A percentile compares a stretch with the other conserved stretches of the same genome.
Conservation (phyloP, 2,329 filamentous ascomycete genomes). For the Grosmannia serpens region DNA sequence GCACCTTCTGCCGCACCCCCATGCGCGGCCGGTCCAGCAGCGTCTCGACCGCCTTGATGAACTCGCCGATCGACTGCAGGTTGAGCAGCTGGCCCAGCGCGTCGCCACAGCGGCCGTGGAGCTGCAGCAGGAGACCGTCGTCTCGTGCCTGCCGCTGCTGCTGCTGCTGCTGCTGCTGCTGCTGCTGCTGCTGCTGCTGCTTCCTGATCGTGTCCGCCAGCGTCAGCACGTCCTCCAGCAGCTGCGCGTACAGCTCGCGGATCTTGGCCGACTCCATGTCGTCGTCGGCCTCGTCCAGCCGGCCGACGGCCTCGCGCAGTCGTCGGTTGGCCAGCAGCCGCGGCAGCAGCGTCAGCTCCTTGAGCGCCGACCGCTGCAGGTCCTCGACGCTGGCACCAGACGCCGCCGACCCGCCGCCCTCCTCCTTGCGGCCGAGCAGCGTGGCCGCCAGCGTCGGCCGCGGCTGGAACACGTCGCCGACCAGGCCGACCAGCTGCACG, state of each 20-base stretch:
- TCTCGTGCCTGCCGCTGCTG: too few species aligned
- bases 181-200: background rate
- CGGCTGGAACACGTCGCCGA: slow-evolving; percentile 62
- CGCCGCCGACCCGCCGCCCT: slow-evolving; percentile 12
- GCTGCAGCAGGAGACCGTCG: slow-evolving; percentile 10
- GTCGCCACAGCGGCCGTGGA: slow-evolving; percentile 52
- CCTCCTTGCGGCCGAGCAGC: slow-evolving; percentile 50
- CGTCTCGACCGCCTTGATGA: slow-evolving; percentile 76
- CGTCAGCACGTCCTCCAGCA: slow-evolving; percentile 53
- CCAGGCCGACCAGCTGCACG: slow-evolving; percentile 63
- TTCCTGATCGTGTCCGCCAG: slow-evolving; percentile 52
- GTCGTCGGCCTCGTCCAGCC: slow-evolving; percentile 48
- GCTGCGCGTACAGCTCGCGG: slow-evolving; percentile 55
- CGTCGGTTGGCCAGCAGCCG: slow-evolving; percentile 46
- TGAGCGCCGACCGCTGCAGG: slow-evolving; percentile 37
- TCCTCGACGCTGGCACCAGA: slow-evolving; percentile 28
- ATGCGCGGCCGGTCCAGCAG: slow-evolving; percentile 67
- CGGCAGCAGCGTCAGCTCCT: slow-evolving; percentile 45
- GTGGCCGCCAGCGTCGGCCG: slow-evolving; percentile 63
- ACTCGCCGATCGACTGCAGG: slow-evolving; percentile 74
- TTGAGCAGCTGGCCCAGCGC: slow-evolving; percentile 71
- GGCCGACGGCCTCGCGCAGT: slow-evolving; percentile 42
- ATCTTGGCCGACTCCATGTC: slow-evolving; percentile 56
- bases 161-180: slow-evolving; percentile 12
- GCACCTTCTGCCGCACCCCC: slow-evolving; percentile 65